Base-by-base conservation (phyloP, 371 early-diverging fungal genomes). In the Saksenaea oblongispora region DNA sequence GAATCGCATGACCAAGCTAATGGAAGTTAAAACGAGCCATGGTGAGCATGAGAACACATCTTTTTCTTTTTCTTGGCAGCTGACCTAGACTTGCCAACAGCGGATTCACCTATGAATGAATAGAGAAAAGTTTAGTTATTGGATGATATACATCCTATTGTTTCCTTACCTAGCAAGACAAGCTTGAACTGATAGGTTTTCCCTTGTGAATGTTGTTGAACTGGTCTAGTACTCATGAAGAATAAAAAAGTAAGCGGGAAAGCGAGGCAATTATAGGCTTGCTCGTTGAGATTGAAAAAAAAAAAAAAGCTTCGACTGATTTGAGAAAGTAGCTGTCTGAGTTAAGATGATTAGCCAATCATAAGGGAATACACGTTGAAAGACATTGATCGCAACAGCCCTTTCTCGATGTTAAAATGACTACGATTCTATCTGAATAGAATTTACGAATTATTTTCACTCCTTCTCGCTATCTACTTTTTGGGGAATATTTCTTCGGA, bases 1-100 rank as follows among this genome's bases (percentile, higher is more conserved):
- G 74, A 97, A 97, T 56, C 99, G 92, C 64, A 95, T 89, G 34
- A 97, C 98, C 68, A 94, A 82, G 74, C 93, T 94, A 75, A 61
- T 15, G 44, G 22, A 34, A 58, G 53, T 31, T 31, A 37, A 56
- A 9, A 58, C 51, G 24, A 24, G 9, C 35, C 27, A 26, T 58
- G 10, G 44, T 31, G 26, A 36, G 3, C 5, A 58, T 18, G 51
- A 8, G 18, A n/a, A n/a, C 22, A 22, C 0, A 47, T 47, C 22
- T 47, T 47, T 22, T 47, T 41, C 42, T 22, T n/a, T 47, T 26
- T 34, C 9, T 41, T 47, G 27, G n/a, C 22, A 28, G 24, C 39
- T 41, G 84, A 88, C 92, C 92, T 92, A 60, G 94, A 93, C 77
- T 93, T 93, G 51, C 94, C 94, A 28, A 93, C 94, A 47, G 94